Evolutionary conservation across 2,329 filamentous ascomycete species (phyloP).

Genomic region (Coniochaeta pulveracea): DNA sequence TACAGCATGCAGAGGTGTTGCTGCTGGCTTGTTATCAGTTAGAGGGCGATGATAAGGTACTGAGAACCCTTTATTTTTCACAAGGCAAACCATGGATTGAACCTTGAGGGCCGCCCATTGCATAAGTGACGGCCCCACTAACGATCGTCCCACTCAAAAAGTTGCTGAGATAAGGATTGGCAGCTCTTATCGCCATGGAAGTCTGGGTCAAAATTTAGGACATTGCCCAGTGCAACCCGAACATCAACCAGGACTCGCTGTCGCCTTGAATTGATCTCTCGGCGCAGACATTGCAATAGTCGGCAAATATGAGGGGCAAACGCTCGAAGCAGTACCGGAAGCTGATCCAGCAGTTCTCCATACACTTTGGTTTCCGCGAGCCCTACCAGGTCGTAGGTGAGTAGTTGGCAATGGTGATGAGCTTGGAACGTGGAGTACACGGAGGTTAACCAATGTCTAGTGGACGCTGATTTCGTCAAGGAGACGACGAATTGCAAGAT

Average conservation of each 20-base stretch:
- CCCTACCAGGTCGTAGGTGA: conserved; percentile 93
- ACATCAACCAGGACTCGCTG: neutral
- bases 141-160: too few species aligned
- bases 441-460: too few species aligned
- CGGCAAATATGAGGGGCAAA: conserved; percentile 32
- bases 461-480: conserved; percentile 76
- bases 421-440: too few species aligned
- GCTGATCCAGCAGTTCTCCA: conserved; percentile 84
- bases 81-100: too few species aligned
- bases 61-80: too few species aligned
- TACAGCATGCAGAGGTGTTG: too few species aligned
- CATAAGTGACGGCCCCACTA: too few species aligned
- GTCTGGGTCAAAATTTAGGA: conserved; percentile 5
- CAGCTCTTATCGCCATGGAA: neutral
- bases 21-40: too few species aligned
- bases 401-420: too few species aligned
- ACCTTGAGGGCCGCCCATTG: too few species aligned
- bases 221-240: neutral
- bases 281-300: neutral
- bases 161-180: conserved; percentile 6
- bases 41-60: too few species aligned
- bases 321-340: conserved; percentile 48
- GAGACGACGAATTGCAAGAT: conserved; percentile 80
- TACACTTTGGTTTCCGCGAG: conserved; percentile 82
- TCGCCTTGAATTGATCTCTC: conserved; percentile 4